phyloP scores from a whole-genome alignment of 306 rosid genomes.

The Quercus variabilis region DNA sequence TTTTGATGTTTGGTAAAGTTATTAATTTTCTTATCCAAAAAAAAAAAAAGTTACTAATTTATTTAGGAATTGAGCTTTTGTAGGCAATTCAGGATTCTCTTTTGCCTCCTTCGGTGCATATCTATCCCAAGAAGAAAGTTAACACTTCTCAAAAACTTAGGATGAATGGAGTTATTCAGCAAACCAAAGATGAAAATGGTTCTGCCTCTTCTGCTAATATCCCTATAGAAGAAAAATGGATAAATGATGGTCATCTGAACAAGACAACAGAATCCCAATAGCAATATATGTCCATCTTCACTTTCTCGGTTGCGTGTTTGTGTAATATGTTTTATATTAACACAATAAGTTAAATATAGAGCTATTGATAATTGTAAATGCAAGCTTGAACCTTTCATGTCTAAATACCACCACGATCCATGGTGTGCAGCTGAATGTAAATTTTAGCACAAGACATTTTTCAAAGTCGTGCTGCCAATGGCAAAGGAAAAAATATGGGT shows the following conservation, averaged over 20 bases:
- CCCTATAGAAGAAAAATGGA: slow-evolving; percentile 24
- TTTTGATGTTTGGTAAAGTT: neutral
- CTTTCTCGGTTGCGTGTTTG: slow-evolving; percentile 3
- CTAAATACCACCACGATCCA: no score
- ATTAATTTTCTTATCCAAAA: no score
- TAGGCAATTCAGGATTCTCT: slow-evolving; percentile 83
- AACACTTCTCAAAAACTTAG: slow-evolving; percentile 44
- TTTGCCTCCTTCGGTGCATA: slow-evolving; percentile 78
- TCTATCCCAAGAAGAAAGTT: slow-evolving; percentile 47
- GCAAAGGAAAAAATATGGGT: no score
- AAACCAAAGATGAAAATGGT: slow-evolving; percentile 23
- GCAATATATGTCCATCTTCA: slow-evolving; percentile 51
- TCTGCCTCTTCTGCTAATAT: slow-evolving; percentile 28
- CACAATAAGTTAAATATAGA: neutral
- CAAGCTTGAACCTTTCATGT: neutral
- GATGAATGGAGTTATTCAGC: slow-evolving; percentile 49
- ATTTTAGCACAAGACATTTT: no score
- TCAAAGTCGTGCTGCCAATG: no score
- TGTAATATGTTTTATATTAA: slow-evolving; percentile 8
- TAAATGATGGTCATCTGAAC: slow-evolving; percentile 25
- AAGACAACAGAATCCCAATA: slow-evolving; percentile 46
- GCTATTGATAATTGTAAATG: neutral
- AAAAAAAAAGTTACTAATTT: no score
- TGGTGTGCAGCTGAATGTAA: no score
- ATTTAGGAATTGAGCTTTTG: slow-evolving; percentile 11